These are phyloP conservation scores for Macadamia integrifolia DNA, from an alignment of 164 flowering plant genomes.

Conservation along the genomic window DNA sequence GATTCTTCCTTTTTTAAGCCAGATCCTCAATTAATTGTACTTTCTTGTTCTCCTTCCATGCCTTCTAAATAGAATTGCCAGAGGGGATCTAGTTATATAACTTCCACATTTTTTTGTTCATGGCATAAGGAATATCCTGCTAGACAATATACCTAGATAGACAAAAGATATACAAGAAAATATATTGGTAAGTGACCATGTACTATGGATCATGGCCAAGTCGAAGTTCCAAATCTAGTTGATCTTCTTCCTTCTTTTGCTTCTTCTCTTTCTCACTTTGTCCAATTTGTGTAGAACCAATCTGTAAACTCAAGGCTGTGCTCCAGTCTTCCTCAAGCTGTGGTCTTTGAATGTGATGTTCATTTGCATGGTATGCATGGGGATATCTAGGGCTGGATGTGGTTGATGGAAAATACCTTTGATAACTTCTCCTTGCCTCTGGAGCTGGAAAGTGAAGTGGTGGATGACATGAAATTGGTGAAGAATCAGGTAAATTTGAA, in stretches of 20 bases:
- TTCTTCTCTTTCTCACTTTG: constrained; percentile 13
- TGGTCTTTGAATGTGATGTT: constrained; percentile 4
- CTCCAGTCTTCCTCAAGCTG: constrained; percentile 20
- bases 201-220: constrained; percentile 41
- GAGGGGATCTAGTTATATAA: not conserved
- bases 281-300: constrained; percentile 13
- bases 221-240: constrained; percentile 58
- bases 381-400: constrained; percentile 7
- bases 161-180: not conserved
- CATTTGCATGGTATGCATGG: constrained; percentile 3
- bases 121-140: not conserved
- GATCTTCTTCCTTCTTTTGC: constrained; percentile 19
- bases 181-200: not conserved
- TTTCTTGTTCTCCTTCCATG: not conserved
- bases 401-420: constrained; percentile 16
- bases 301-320: constrained; percentile 17
- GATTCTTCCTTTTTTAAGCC: not conserved
- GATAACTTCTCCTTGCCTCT: constrained; percentile 18
- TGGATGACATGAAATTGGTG: constrained; percentile 12
- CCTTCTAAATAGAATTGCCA: not conserved
- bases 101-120: not conserved
- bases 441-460: constrained; percentile 5
- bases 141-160: not conserved
- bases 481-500: constrained; percentile 6
- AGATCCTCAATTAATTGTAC: not conserved